These are phyloP conservation scores for Pythium diclinum DNA, from an alignment of 352 stramenopile species.

Conservation along the genomic window DNA sequence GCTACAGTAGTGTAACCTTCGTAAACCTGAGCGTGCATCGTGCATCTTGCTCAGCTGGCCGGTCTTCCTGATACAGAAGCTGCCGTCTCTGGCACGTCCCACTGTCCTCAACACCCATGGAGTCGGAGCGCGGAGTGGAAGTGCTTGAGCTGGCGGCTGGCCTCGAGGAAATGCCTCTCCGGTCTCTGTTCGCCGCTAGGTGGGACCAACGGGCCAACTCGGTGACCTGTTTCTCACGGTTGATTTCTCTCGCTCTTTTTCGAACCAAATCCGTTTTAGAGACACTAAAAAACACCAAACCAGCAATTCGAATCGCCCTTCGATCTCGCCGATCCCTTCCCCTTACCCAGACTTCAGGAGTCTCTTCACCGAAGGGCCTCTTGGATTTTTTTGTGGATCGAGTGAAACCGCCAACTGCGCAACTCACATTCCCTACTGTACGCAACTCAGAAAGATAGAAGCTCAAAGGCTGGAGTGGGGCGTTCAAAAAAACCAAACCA, in stretches of 20 bases:
- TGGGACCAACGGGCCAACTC: conserved; percentile 2
- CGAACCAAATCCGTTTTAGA: neutral
- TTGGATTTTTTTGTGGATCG: neutral
- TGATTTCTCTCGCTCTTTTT: conserved; percentile 4
- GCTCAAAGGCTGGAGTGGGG: neutral
- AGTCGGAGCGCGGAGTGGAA: conserved; percentile 1
- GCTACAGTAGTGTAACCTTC: neutral
- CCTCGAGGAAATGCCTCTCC: neutral
- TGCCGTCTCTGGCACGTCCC: neutral
- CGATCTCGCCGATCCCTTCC: neutral
- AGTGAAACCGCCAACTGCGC: neutral
- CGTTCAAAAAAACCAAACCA: neutral
- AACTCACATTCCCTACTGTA: neutral
- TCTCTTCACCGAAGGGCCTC: neutral
- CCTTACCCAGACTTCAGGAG: neutral
- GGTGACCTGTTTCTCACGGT: conserved; percentile 5
- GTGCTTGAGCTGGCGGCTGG: conserved; percentile 3
- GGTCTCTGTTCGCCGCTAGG: neutral
- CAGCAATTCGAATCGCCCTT: neutral
- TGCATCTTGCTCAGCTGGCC: conserved; percentile 1
- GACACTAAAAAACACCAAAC: neutral
- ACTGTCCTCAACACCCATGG: neutral
- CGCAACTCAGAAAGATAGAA: neutral
- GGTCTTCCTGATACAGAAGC: conserved; percentile 1
- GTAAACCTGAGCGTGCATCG: neutral